A percentile compares a stretch with the other conserved stretches of the same genome.
Conservation (phyloP, 495 filamentous ascomycete species). For the Penicillium simplicissimum region DNA sequence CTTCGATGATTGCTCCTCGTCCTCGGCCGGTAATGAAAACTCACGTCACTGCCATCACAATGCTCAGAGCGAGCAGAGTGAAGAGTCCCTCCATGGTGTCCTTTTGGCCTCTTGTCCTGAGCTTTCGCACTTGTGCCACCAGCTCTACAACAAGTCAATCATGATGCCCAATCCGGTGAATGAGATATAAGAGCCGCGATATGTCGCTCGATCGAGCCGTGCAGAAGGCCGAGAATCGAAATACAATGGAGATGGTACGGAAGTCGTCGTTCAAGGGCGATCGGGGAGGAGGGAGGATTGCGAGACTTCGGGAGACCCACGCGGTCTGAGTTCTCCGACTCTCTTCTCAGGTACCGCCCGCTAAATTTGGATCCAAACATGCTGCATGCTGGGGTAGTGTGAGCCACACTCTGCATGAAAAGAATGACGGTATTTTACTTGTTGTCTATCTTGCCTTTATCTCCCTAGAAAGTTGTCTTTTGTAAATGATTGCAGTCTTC, state of each 20-base stretch:
- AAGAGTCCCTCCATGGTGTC: slow-evolving; percentile 73
- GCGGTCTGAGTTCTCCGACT: slow-evolving; percentile 7
- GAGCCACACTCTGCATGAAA: background rate
- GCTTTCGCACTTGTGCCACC: slow-evolving; percentile 28
- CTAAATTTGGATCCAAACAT: slow-evolving; percentile 18
- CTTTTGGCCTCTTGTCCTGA: slow-evolving; percentile 27
- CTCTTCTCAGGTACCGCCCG: slow-evolving; percentile 23
- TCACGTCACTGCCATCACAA: slow-evolving; percentile 94
- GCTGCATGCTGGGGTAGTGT: background rate
- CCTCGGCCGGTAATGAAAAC: background rate
- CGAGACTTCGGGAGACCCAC: slow-evolving; percentile 15
- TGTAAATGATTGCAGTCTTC: background rate
- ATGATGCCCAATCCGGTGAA: slow-evolving; percentile 17
- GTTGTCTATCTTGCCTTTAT: background rate
- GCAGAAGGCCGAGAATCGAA: background rate
- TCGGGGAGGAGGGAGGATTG: slow-evolving; percentile 4
- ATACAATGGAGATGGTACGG: background rate
- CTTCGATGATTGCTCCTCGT: background rate
- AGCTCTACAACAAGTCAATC: slow-evolving; percentile 28
- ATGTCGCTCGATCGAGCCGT: slow-evolving; percentile 10
- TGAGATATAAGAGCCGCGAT: background rate
- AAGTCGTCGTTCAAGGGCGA: background rate
- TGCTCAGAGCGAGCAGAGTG: slow-evolving; percentile 79
- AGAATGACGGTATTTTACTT: background rate
- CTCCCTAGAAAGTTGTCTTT: background rate